These are phyloP conservation scores for Brasenia schreberi DNA, from an alignment of 164 flowering plant genomes.

Conservation along the genomic window DNA sequence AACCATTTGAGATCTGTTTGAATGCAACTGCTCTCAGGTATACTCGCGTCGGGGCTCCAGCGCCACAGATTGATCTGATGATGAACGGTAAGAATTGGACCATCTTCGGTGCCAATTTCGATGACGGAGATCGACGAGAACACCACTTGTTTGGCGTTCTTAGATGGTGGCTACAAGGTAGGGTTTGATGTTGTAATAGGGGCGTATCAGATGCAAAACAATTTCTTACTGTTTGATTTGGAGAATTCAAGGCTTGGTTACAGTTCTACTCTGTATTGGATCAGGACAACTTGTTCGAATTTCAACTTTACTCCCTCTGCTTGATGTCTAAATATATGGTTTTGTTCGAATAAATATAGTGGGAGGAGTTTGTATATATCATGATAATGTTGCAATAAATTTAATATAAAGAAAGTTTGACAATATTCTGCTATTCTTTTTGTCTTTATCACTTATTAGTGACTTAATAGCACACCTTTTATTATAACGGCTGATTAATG, in stretches of 20 bases:
- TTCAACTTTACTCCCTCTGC: constrained; percentile 9
- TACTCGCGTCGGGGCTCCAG: constrained; percentile 16
- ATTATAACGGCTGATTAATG: too few relatives aligned
- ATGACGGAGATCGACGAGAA: constrained; percentile 14
- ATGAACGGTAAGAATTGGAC: constrained; percentile 20
- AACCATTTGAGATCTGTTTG: constrained; percentile 23
- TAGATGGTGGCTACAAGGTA: constrained; percentile 22
- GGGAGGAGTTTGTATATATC: too few relatives aligned
- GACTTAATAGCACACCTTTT: too few relatives aligned
- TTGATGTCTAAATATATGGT: too few relatives aligned
- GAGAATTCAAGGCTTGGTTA: constrained; percentile 15
- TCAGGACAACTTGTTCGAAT: constrained; percentile 16
- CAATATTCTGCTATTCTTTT: too few relatives aligned
- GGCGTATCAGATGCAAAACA: constrained; percentile 22
- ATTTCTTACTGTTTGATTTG: constrained; percentile 23
- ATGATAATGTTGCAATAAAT: too few relatives aligned
- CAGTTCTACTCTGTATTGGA: constrained; percentile 15
- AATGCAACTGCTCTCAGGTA: constrained; percentile 13
- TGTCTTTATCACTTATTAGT: too few relatives aligned
- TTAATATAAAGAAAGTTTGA: too few relatives aligned
- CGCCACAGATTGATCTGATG: constrained; percentile 6
- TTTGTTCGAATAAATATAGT: too few relatives aligned
- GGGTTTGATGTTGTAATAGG: constrained; percentile 18
- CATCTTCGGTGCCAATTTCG: constrained; percentile 21
- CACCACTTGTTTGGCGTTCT: constrained; percentile 22